Evolutionary conservation across 140 eudicot genomes (phyloP).

Genomic region (Flaveria floridana): DNA sequence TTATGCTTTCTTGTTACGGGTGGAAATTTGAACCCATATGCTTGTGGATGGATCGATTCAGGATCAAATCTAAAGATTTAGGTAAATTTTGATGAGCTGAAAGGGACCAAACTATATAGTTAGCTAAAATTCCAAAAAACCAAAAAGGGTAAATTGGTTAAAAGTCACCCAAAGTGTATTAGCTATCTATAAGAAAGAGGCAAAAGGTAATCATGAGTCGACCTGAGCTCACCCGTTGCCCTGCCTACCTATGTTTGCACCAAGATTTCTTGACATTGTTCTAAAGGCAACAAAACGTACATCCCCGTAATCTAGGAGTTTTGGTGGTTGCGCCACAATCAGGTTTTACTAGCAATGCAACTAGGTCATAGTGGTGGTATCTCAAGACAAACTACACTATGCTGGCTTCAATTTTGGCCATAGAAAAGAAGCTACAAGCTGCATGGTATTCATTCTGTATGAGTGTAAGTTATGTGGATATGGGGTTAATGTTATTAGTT

Average conservation of each 20-base stretch:
- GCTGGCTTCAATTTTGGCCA: not conserved
- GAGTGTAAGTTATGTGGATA: not conserved
- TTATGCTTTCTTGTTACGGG: not conserved
- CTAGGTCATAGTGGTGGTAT: not conserved
- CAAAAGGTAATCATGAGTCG: not conserved
- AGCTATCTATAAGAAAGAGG: not conserved
- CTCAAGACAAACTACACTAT: conserved; percentile 4
- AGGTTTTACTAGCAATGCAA: not conserved
- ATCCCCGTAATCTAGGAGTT: not conserved
- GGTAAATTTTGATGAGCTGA: not conserved
- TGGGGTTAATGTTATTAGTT: conserved; percentile 6
- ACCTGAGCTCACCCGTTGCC: not conserved
- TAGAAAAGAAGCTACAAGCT: not conserved
- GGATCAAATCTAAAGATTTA: not conserved
- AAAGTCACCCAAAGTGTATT: not conserved
- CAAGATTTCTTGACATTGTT: not conserved
- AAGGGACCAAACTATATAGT: not conserved
- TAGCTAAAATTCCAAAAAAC: not conserved
- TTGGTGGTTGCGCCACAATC: not conserved
- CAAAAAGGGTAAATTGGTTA: not conserved
- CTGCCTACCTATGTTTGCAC: not conserved
- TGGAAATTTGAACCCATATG: not conserved
- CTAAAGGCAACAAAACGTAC: not conserved
- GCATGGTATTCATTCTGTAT: not conserved
- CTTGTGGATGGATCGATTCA: not conserved